Percentiles rank a stretch among this genome's conserved stretches.
phyloP scores from a whole-genome alignment of 2,329 filamentous ascomycete species.

The Paramyrothecium roridum region DNA sequence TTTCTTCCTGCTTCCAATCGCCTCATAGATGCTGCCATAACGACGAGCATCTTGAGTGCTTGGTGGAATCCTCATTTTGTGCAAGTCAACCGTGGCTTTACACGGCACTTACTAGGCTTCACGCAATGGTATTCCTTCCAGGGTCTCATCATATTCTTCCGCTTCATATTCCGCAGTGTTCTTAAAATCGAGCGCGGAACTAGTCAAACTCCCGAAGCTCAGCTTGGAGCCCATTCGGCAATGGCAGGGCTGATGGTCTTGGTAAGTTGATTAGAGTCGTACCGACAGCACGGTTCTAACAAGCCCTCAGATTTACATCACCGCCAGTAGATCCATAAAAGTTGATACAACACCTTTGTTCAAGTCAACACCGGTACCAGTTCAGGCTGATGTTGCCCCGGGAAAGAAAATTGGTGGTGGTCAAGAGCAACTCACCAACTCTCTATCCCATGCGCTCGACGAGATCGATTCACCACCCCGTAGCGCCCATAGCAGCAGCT shows the following conservation, averaged over 20 bases:
- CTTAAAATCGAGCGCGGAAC: conserved; percentile 35
- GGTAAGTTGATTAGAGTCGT: conserved; percentile 27
- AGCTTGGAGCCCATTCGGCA: conserved; percentile 51
- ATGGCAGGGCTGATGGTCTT: conserved; percentile 50
- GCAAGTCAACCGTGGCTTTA: conserved; percentile 57
- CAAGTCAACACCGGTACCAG: conserved; percentile 14
- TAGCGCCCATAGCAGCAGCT: conserved; percentile 8
- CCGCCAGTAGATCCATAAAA: conserved; percentile 43
- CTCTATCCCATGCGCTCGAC: conserved; percentile 37
- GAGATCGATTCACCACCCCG: conserved; percentile 25
- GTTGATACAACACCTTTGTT: conserved; percentile 59
- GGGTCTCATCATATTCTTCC: conserved; percentile 51
- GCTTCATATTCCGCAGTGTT: conserved; percentile 45
- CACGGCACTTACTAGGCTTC: conserved; percentile 57
- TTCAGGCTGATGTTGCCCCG: conserved; percentile 18
- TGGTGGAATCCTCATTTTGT: conserved; percentile 71
- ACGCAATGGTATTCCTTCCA: conserved; percentile 66
- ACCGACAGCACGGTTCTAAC: conserved; percentile 14
- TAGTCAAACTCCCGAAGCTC: conserved; percentile 33
- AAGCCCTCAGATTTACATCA: conserved; percentile 37
- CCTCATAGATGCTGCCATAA: conserved; percentile 45
- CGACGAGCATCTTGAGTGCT: conserved; percentile 46
- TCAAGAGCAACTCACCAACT: conserved; percentile 31
- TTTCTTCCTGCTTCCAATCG: conserved; percentile 36
- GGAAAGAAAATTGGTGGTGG: conserved; percentile 16